Percentiles rank a stretch among this genome's conserved stretches.
Evolutionary conservation across 2,329 filamentous ascomycete genomes (phyloP).

Genomic region (Ciborinia camelliae): DNA sequence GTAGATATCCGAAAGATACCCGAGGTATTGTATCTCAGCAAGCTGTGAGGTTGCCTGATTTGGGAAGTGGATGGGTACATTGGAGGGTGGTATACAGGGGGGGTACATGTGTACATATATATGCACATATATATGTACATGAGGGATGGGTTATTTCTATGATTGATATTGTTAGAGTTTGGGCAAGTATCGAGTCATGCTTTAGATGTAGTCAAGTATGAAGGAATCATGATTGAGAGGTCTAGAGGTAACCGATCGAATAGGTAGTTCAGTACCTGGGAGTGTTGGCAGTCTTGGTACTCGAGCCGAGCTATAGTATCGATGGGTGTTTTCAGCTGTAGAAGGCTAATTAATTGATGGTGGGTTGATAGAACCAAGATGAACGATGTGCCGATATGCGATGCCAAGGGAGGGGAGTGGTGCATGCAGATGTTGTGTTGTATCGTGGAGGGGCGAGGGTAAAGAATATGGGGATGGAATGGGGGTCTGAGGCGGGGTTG

Average conservation of each 20-base stretch:
- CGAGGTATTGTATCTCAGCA: neutral
- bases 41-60: neutral
- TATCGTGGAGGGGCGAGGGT: neutral
- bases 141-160: neutral
- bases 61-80: neutral
- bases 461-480: neutral
- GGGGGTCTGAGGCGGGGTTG: neutral
- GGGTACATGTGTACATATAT: no score
- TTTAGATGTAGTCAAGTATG: neutral
- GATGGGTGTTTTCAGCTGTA: conserved; percentile 1
- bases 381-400: neutral
- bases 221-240: neutral
- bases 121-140: neutral
- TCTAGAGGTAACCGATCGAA: neutral
- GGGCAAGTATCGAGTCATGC: neutral
- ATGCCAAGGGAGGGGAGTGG: conserved; percentile 1
- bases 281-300: conserved; percentile 7
- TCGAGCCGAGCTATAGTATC: neutral
- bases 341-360: neutral
- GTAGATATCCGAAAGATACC: conserved; percentile 4
- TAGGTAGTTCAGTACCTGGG: neutral
- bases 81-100: neutral
- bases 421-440: conserved; percentile 4
- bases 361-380: neutral
- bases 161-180: neutral